Evolutionary conservation across 2,329 filamentous ascomycete species (phyloP).

Genomic region (Penicillium digitatum): DNA sequence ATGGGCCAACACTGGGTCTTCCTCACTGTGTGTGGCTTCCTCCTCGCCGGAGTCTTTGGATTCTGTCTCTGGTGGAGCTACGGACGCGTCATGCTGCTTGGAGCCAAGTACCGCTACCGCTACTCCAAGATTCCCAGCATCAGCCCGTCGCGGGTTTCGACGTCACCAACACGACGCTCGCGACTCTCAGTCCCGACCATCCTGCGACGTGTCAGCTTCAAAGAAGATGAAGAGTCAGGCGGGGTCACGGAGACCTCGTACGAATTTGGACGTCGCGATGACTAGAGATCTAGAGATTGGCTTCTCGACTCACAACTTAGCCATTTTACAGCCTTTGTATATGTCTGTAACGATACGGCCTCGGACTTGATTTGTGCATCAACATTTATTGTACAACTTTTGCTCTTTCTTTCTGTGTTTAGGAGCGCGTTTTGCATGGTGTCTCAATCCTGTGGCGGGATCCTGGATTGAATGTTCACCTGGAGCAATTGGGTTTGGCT

Average conservation of each 20-base stretch:
- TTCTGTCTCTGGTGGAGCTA: slow-evolving; percentile 51
- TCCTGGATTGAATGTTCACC: slow-evolving; percentile 22
- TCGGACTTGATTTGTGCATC: slow-evolving; percentile 27
- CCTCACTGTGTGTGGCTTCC: slow-evolving; percentile 51
- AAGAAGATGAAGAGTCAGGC: slow-evolving; percentile 40
- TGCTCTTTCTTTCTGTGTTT: slow-evolving; percentile 15
- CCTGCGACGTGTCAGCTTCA: slow-evolving; percentile 38
- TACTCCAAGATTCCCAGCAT: slow-evolving; percentile 33
- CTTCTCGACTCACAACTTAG: slow-evolving; percentile 4
- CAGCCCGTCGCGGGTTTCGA: slow-evolving; percentile 25
- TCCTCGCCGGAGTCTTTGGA: slow-evolving; percentile 47
- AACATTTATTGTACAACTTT: slow-evolving; percentile 23
- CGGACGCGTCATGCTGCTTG: slow-evolving; percentile 43
- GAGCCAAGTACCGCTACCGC: slow-evolving; percentile 40
- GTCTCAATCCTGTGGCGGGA: slow-evolving; percentile 21
- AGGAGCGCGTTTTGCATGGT: slow-evolving; percentile 21
- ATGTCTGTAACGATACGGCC: slow-evolving; percentile 23
- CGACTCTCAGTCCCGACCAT: slow-evolving; percentile 35
- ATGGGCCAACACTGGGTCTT: slow-evolving; percentile 57
- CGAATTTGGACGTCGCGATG: slow-evolving; percentile 35
- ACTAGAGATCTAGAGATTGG: slow-evolving; percentile 21
- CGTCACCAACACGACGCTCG: slow-evolving; percentile 36
- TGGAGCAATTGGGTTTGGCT: slow-evolving; percentile 23
- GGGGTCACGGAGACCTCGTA: slow-evolving; percentile 36
- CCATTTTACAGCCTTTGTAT: slow-evolving; percentile 10